Conservation (phyloP, 2,329 filamentous ascomycete genomes). For the Coleophoma crateriformis region DNA sequence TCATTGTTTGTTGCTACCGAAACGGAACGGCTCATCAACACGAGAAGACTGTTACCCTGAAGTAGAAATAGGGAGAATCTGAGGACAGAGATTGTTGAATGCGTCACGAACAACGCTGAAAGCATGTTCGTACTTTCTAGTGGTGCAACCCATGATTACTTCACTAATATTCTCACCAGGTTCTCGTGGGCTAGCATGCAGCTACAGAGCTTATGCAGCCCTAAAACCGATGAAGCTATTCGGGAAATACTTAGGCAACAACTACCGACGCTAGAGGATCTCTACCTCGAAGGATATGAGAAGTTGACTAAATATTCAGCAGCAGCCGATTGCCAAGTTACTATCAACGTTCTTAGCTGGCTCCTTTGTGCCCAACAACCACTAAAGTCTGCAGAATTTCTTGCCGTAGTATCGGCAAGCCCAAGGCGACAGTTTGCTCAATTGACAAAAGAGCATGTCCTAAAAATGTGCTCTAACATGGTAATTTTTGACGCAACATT, state of each 20-base stretch:
- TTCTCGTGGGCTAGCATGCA: conserved; percentile 12
- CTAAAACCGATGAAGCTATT: conserved; percentile 7
- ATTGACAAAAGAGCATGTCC: conserved; percentile 1
- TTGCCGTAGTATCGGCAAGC: conserved; percentile 3
- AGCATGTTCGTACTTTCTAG: conserved; percentile 4
- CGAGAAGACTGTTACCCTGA: not conserved
- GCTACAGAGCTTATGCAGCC: conserved; percentile 6
- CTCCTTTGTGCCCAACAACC: conserved; percentile 5
- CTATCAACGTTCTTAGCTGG: conserved; percentile 3
- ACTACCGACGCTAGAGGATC: conserved; percentile 5
- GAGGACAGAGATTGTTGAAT: conserved; percentile 3
- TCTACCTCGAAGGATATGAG: conserved; percentile 5
- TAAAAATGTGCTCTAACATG: conserved; percentile 10
- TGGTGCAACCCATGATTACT: not conserved
- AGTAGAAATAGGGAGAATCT: not conserved
- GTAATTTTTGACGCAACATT: conserved; percentile 6
- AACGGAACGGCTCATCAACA: not conserved
- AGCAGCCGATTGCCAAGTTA: not conserved
- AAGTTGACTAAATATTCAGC: not conserved
- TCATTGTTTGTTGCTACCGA: conserved; percentile 3
- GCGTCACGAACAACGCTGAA: not conserved
- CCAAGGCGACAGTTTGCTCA: not conserved
- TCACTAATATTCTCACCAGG: conserved; percentile 2
- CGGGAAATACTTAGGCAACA: conserved; percentile 3
- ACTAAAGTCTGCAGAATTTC: conserved; percentile 4